Evolutionary conservation across 202 grass and related monocot species (phyloP).

Genomic region (Cymbopogon flexuosus): DNA sequence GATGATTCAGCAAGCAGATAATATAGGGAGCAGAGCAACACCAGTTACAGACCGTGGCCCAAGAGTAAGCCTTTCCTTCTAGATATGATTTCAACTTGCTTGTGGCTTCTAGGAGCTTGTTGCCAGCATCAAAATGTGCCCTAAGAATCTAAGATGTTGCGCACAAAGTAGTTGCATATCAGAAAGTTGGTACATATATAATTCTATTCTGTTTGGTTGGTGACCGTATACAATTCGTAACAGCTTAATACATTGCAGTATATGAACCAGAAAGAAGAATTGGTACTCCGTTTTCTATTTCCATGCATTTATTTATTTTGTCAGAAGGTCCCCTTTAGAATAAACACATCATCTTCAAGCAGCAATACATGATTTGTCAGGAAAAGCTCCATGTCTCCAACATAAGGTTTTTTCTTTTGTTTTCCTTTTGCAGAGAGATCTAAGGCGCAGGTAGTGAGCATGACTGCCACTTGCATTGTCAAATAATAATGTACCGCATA

Average conservation of each 20-base stretch:
- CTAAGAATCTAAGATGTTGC: not conserved
- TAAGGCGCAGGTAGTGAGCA: conserved; percentile 47
- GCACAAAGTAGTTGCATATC: not conserved
- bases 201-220: not conserved
- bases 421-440: conserved; percentile 61
- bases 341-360: not conserved
- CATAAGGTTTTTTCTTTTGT: not conserved
- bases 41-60: conserved; percentile 63
- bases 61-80: conserved; percentile 57
- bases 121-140: not conserved
- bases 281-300: not conserved
- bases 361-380: not conserved
- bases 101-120: not conserved
- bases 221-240: not conserved
- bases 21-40: conserved; percentile 37
- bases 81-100: not conserved
- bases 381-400: not conserved
- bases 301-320: not conserved
- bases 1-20: conserved; percentile 72
- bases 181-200: not conserved
- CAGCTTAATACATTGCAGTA: not conserved
- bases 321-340: not conserved
- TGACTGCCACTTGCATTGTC: not conserved
- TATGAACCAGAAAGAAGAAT: conserved; percentile 2
- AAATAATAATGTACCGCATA: not conserved